Evolutionary conservation across 2,329 filamentous ascomycete genomes (phyloP), one percentile per base, ranked within the genome.

Genomic region (Neofusicoccum kwambonambiense): DNA sequence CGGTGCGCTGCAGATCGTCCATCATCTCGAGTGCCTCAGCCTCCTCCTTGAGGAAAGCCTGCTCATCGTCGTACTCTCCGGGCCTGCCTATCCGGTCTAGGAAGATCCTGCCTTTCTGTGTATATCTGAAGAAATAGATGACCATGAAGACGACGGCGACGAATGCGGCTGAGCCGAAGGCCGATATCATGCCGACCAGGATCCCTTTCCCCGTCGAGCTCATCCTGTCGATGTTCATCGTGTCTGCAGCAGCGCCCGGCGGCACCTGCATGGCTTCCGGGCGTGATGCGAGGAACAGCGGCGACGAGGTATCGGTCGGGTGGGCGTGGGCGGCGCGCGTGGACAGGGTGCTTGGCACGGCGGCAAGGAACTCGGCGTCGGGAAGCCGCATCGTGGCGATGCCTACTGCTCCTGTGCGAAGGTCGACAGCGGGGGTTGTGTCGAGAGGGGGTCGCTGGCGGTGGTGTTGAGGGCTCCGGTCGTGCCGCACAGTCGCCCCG

Each of bases 31-130:
- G 81, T 65, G 95, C 95, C 78, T 97, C 93, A 41, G 92, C 93
- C 86, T 99, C 95, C 77, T 98, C 95, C 74, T 91, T 89, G 69
- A 89, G 85, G 81, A 97, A 97, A 11, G 92, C 91, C 80, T 98
- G 94, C 78, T 98, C 95, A 79, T 99, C 95, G 76, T 99, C 95
- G 77, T 93, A 99, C 80, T 98, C 95, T 72, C 95, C 95, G 0
- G 95, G 95, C 66, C 94, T 86, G 51, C 93, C 93, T 77, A 99
- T 90, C 69, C 94, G 89, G 80, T 99, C 95, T 70, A 99, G 86
- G 68, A 98, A 87, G 74, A 99, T 97, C 70, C 94, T 88, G 49
- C 94, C 94, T 58, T 90, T 90, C 63, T 85, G 87, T 42, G 94
- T 97, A 77, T 96, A 96, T 79, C 91, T 88, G 79, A 98, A 95